Evolutionary conservation across 108 stramenopile genomes (phyloP), one percentile per base, ranked within the genome.

Genomic region (Fragilaria crotonensis): DNA sequence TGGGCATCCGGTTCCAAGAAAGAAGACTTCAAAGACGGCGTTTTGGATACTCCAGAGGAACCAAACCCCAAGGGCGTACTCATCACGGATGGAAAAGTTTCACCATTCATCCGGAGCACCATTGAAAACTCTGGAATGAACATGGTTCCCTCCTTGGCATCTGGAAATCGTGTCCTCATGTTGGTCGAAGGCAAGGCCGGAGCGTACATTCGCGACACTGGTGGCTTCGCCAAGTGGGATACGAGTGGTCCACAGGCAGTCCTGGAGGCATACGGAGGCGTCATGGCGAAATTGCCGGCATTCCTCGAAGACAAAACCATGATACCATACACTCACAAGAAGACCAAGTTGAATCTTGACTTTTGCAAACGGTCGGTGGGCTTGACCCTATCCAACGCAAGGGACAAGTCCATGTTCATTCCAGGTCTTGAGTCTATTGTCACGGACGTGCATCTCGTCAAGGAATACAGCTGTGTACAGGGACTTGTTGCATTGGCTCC

Each of bases 231-330:
- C 2, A 52, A 71, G 17, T 76, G 75, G 75, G 75, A 76, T 52
- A 76, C 75, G 18, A 66, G 66, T 23, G 75, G 57, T 25, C 63
- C 75, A 17, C 75, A 76, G 61, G 75, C 75, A 21, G 70, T 66
- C 17, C 27, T 76, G 19, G 70, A 76, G 32, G 70, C 75, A 25
- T 62, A 65, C 36, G 75, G 75, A 7, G 75, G 75, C 27, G 45
- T 69, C 5, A 52, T 72, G 45, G 52, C 54, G 11, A 72, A 76
- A 60, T 29, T 76, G 47, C 57, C 57, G 17, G 57, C 23, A 25
- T 53, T 36, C 33, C 63, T 28, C 25, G 62, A 2, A 17, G 67
- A 54, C n/a, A 47, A 32, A 20, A 27, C 28, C 23, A 62, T 30
- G 62, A 54, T 48, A 17, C 45, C 57, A 1, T 76, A 76, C 53